Conservation (phyloP, 2,329 filamentous ascomycete genomes). For the Aspergillus vadensis region DNA sequence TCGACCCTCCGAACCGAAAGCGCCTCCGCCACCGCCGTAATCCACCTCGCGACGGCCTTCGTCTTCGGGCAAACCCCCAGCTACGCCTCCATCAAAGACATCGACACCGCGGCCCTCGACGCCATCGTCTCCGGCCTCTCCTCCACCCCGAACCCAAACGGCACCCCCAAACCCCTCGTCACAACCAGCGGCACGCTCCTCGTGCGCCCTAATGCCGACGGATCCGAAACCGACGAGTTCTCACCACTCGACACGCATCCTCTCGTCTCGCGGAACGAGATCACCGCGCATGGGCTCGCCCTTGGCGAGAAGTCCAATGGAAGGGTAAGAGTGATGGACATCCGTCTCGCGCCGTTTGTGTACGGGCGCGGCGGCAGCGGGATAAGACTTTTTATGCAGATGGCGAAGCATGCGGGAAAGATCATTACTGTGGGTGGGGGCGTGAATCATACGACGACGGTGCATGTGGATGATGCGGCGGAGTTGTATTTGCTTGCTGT, state of each 20-base stretch:
- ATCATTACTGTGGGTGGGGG: conserved; percentile 37
- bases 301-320: conserved; percentile 24
- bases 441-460: conserved; percentile 40
- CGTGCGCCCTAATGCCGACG: conserved; percentile 21
- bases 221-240: conserved; percentile 32
- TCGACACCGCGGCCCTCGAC: conserved; percentile 40
- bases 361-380: conserved; percentile 37
- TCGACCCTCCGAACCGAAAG: conserved; percentile 36
- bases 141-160: too few relatives aligned
- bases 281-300: background rate
- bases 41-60: conserved; percentile 48
- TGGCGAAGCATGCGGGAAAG: conserved; percentile 33
- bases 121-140: conserved; percentile 39
- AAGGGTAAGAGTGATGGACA: conserved; percentile 21
- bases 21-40: conserved; percentile 39
- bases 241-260: conserved; percentile 17
- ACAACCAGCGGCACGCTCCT: conserved; percentile 41
- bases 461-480: conserved; percentile 44
- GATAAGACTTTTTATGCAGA: conserved; percentile 24
- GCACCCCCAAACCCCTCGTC: conserved; percentile 33
- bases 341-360: conserved; percentile 44
- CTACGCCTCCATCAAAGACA: conserved; percentile 27
- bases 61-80: conserved; percentile 38
- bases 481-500: conserved; percentile 39
- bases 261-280: conserved; percentile 1